Evolutionary conservation across 2,329 filamentous ascomycete genomes (phyloP).

Genomic region (Pyrenochaeta sp.): DNA sequence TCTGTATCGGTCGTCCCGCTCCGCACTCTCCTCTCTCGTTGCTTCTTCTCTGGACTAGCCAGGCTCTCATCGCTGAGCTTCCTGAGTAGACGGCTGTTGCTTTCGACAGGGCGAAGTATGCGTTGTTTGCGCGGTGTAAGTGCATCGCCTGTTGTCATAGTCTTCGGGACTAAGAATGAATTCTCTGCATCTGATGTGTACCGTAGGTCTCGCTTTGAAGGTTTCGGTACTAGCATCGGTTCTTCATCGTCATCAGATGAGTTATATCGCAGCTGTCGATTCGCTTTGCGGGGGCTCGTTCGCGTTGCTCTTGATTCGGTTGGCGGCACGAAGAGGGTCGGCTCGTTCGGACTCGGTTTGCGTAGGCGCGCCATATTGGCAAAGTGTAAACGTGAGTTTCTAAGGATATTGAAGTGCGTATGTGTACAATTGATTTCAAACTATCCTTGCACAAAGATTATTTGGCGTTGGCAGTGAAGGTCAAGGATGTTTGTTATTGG

Average conservation of each 20-base stretch:
- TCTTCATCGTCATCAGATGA: conserved; percentile 30
- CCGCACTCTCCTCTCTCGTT: conserved; percentile 24
- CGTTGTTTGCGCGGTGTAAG: conserved; percentile 43
- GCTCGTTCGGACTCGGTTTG: conserved; percentile 39
- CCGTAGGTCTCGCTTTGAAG: conserved; percentile 33
- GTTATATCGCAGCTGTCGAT: conserved; percentile 31
- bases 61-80: conserved; percentile 41
- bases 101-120: conserved; percentile 41
- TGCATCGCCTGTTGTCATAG: conserved; percentile 8
- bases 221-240: conserved; percentile 35
- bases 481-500: conserved; percentile 15
- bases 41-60: conserved; percentile 37
- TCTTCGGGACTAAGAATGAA: conserved; percentile 33
- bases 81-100: conserved; percentile 39
- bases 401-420: conserved; percentile 5
- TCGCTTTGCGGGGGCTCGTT: conserved; percentile 39
- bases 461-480: conserved; percentile 6
- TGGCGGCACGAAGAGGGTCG: conserved; percentile 27
- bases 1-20: conserved; percentile 25
- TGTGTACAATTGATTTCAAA: conserved; percentile 12
- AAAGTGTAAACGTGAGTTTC: conserved; percentile 3
- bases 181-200: conserved; percentile 34
- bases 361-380: conserved; percentile 46
- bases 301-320: conserved; percentile 28
- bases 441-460: conserved; percentile 7